Conservation (phyloP, 2,329 filamentous ascomycete genomes). For the Scedosporium apiospermum region DNA sequence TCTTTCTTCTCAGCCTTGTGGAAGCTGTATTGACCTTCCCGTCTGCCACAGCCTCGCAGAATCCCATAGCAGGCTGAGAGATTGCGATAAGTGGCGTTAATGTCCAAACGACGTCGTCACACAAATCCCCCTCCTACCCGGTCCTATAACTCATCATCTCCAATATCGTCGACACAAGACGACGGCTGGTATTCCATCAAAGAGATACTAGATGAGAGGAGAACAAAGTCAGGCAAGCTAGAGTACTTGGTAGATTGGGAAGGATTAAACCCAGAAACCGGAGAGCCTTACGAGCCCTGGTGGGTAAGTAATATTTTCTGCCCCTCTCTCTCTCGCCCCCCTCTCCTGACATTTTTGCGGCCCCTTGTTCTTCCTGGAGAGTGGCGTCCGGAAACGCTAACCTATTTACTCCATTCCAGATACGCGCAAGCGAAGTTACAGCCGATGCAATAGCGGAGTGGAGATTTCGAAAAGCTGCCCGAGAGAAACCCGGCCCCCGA, state of each 20-base stretch:
- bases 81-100: slow-evolving; percentile 14
- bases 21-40: background rate
- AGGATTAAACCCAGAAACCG: slow-evolving; percentile 6
- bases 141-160: slow-evolving; percentile 12
- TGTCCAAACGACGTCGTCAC: slow-evolving; percentile 20
- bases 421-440: slow-evolving; percentile 18
- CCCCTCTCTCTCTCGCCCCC: background rate
- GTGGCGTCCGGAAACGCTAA: slow-evolving; percentile 12
- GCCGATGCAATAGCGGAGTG: slow-evolving; percentile 22
- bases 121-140: slow-evolving; percentile 8
- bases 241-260: slow-evolving; percentile 31
- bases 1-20: background rate
- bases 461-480: slow-evolving; percentile 15
- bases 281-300: slow-evolving; percentile 2
- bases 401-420: background rate
- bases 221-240: slow-evolving; percentile 12
- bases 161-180: slow-evolving; percentile 1
- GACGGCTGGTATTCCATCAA: slow-evolving; percentile 24
- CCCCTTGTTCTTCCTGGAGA: background rate
- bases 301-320: slow-evolving; percentile 12
- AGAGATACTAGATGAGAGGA: slow-evolving; percentile 25
- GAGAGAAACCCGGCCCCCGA: background rate
- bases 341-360: background rate
- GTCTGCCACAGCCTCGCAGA: slow-evolving; percentile 1
- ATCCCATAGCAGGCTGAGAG: background rate